Conservation (phyloP, 129 eudicot species). For the Lonicera japonica region DNA sequence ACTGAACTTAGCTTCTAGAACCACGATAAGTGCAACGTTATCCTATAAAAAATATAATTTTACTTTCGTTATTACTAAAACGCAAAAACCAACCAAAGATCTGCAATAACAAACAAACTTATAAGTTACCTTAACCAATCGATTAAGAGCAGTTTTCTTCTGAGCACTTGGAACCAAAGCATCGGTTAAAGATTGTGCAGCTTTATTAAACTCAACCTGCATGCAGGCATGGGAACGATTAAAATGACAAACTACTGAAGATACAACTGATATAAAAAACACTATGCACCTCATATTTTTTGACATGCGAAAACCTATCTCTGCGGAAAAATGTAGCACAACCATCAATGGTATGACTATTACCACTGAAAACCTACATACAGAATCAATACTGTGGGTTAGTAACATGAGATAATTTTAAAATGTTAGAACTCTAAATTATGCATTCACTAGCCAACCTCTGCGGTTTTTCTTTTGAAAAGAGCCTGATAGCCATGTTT, state of each 20-base stretch:
- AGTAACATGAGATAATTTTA: constrained; percentile 1
- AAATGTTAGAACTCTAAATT: not conserved
- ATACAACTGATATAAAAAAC: not conserved
- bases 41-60: constrained; percentile 42
- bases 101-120: not conserved
- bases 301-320: constrained; percentile 92
- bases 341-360: constrained; percentile 60
- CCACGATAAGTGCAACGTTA: constrained; percentile 88
- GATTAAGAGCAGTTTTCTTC: constrained; percentile 75
- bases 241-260: not conserved
- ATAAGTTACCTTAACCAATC: constrained; percentile 70
- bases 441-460: constrained; percentile 33
- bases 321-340: constrained; percentile 97
- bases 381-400: constrained; percentile 1
- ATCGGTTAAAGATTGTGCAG: constrained; percentile 94
- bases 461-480: constrained; percentile 76
- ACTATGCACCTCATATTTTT: constrained; percentile 76
- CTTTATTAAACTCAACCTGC: constrained; percentile 97
- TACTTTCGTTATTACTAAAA: not conserved
- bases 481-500: constrained; percentile 96
- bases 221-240: constrained; percentile 1
- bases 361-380: constrained; percentile 64
- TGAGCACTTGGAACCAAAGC: constrained; percentile 85
- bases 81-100: not conserved
- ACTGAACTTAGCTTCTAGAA: constrained; percentile 87